Base-by-base conservation (phyloP, 768 basidiomycete species). In the Macrolepiota dolichaula region DNA sequence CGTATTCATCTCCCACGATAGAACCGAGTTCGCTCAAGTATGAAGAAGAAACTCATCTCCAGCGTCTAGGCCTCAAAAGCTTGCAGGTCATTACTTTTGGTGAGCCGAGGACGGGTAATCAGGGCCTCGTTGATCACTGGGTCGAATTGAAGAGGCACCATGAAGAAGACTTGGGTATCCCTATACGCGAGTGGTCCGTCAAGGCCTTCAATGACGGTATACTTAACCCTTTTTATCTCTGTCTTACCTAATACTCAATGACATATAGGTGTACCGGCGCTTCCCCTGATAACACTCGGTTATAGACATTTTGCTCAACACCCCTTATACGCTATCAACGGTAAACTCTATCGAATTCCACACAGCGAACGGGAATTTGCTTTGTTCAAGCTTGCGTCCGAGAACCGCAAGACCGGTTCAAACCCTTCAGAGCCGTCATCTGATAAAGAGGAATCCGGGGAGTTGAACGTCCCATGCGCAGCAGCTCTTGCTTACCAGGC, bases 151-250 rank as follows among this genome's bases (percentile, higher is more conserved):
- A 81, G 4, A 66, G 65, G 25, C 55, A 62, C 0, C 78, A 77
- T 64, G 73, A 73, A 9, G 61, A 66, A 37, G 68, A 69, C 38
- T 63, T 77, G 52, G 81, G 82, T 15, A 63, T 69, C 49, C 66
- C 71, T 1, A 71, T 85, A 50, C 64, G 68, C 4, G 84, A 85
- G 65, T 81, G 81, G 64, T 76, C 75, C 47, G 76, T 85, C 24
- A 84, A 82, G 67, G 81, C 74, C 1, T 83, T 80, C 66, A 85
- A 85, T 62, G 85, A 87, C 67, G 85, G 84, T 81, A 63, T 59
- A 76, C n/a, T n/a, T n/a, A n/a, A n/a, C 60, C 55, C 6, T 50
- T 50, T 22, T 24, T 44, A 37, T 24, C 29, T 51, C 24, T 44
- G 42, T 54, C 29, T 11, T 49, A 12, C 35, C 17, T 25, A 46